phyloP scores from a whole-genome alignment of 2,329 filamentous ascomycete genomes.

The Epichloe coenophiala region DNA sequence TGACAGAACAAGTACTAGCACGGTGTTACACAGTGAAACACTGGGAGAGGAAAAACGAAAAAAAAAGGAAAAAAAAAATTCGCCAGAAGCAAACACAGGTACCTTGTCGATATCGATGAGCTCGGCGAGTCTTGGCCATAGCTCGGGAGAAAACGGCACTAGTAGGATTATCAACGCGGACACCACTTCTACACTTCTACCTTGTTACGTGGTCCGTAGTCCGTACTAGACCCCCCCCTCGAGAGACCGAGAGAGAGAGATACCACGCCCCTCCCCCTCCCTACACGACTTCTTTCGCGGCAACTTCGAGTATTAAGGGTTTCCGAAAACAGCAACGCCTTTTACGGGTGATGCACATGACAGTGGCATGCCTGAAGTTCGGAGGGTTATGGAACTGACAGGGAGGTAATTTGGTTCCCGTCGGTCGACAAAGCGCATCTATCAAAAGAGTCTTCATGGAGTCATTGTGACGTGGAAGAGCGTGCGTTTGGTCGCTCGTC shows the following conservation, averaged over 20 bases:
- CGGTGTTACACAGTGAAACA: neutral
- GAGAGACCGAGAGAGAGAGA: no score
- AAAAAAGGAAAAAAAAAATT: neutral
- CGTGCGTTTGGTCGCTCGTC: neutral
- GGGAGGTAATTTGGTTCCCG: no score
- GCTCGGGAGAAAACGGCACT: neutral
- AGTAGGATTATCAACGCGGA: neutral
- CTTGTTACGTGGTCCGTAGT: no score
- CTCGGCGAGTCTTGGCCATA: neutral
- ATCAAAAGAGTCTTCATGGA: no score
- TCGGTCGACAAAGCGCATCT: no score
- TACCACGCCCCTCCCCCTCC: no score
- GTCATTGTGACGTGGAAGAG: neutral
- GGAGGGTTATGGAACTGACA: no score
- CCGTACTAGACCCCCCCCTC: no score
- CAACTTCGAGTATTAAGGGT: neutral
- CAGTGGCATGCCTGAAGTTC: no score
- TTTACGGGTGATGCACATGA: no score
- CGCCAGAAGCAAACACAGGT: neutral
- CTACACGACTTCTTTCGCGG: no score
- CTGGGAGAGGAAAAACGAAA: neutral
- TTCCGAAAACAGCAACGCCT: neutral
- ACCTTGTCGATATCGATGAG: constrained; percentile 1
- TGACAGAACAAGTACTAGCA: neutral
- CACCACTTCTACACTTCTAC: neutral